Conservation (phyloP, 192 early-diverging fungal genomes). For the Helicostylum pulchrum region DNA sequence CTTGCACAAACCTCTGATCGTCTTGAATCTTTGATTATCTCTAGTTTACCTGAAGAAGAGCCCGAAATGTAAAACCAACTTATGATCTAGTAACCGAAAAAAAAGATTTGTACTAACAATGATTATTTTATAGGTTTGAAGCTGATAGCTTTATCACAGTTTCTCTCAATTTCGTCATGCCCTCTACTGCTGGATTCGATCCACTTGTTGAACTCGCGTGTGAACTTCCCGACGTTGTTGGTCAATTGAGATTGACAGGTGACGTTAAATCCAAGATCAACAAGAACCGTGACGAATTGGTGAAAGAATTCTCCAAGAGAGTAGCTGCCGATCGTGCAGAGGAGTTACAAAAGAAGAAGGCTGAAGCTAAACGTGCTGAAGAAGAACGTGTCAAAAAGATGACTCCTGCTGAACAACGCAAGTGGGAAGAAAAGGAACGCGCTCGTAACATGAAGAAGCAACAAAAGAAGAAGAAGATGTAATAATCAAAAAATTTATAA, state of each 20-base stretch:
- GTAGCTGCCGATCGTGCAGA: conserved; percentile 67
- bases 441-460: conserved; percentile 69
- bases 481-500: conserved; percentile 1
- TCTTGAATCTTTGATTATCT: conserved; percentile 31
- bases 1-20: conserved; percentile 8
- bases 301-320: conserved; percentile 58
- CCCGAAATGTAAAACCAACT: conserved; percentile 21
- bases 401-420: conserved; percentile 77
- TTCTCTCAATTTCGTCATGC: conserved; percentile 2
- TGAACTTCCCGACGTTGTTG: conserved; percentile 27
- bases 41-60: conserved; percentile 25
- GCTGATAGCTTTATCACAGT: conserved; percentile 7
- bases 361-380: conserved; percentile 62
- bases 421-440: conserved; percentile 80
- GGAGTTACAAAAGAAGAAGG: conserved; percentile 62
- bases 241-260: conserved; percentile 28
- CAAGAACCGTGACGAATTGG: conserved; percentile 64
- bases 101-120: background rate
- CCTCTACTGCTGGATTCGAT: conserved; percentile 26
- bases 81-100: background rate
- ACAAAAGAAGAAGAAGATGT: conserved; percentile 49
- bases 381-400: conserved; percentile 64
- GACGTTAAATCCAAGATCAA: conserved; percentile 52
- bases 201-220: conserved; percentile 24
- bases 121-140: conserved; percentile 20